phyloP scores from a whole-genome alignment of 192 early-diverging fungal genomes.

The Coemansia biformis region DNA sequence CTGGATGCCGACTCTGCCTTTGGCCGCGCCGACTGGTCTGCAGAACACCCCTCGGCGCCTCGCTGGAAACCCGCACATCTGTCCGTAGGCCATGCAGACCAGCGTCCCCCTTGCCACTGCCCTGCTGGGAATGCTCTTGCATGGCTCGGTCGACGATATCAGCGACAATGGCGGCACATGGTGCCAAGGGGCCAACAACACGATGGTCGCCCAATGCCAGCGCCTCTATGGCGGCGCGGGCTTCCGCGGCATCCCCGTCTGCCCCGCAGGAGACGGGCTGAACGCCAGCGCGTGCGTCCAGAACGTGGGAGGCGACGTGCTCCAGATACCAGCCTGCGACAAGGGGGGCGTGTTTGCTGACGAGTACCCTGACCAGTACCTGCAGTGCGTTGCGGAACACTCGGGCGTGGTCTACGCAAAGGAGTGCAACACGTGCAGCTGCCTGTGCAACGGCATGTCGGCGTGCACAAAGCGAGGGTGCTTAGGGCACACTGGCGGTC shows the following conservation, averaged over 20 bases:
- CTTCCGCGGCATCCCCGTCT: slow-evolving; percentile 7
- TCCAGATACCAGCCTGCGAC: slow-evolving; percentile 16
- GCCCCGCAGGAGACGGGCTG: not conserved
- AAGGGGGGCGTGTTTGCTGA: not conserved
- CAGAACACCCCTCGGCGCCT: too few species aligned
- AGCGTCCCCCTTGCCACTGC: too few species aligned
- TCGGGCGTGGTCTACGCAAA: slow-evolving; percentile 10
- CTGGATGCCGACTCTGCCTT: too few species aligned
- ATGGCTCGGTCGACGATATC: too few species aligned
- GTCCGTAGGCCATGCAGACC: too few species aligned
- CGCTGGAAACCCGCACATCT: too few species aligned
- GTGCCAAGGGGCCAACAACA: slow-evolving; percentile 17
- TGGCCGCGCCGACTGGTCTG: too few species aligned
- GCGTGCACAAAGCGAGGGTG: slow-evolving; percentile 24
- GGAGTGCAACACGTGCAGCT: slow-evolving; percentile 22
- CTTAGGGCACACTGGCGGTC: not conserved
- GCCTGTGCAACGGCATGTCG: slow-evolving; percentile 15
- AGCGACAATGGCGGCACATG: not conserved
- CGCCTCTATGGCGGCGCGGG: slow-evolving; percentile 19
- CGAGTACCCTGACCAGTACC: slow-evolving; percentile 13
- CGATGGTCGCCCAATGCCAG: slow-evolving; percentile 14
- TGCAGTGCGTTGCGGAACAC: slow-evolving; percentile 12
- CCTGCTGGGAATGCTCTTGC: too few species aligned
- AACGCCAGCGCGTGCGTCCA: slow-evolving; percentile 2
- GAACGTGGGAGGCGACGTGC: not conserved